Conservation (phyloP, 2,329 filamentous ascomycete genomes). For the Aureobasidium sp. region DNA sequence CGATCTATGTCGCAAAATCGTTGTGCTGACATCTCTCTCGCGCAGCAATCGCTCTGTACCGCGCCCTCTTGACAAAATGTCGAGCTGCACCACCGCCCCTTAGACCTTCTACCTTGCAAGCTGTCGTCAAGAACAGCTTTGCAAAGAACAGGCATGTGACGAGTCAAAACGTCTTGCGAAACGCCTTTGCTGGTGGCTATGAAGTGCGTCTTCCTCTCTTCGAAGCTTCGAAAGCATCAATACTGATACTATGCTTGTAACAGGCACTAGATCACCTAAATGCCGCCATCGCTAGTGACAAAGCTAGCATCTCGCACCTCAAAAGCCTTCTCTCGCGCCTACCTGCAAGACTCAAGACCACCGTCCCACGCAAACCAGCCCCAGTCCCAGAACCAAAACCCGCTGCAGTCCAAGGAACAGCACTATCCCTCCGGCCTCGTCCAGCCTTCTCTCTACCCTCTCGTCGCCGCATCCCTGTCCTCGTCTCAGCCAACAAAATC, state of each 20-base stretch:
- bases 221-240: neutral
- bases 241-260: neutral
- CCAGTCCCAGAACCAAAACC: conserved; percentile 14
- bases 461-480: conserved; percentile 49
- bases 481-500: conserved; percentile 48
- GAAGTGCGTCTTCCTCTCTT: conserved; percentile 35
- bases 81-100: conserved; percentile 18
- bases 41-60: conserved; percentile 61
- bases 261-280: conserved; percentile 37
- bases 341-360: conserved; percentile 16
- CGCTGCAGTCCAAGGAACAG: neutral
- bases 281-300: conserved; percentile 27
- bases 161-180: conserved; percentile 51
- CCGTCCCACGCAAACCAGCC: neutral
- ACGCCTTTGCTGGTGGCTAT: conserved; percentile 61
- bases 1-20: neutral
- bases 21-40: neutral
- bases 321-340: conserved; percentile 18
- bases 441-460: conserved; percentile 35
- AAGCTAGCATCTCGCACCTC: conserved; percentile 21
- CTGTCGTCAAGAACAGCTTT: conserved; percentile 56
- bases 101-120: conserved; percentile 14
- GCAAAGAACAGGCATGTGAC: conserved; percentile 49
- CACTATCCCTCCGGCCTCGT: conserved; percentile 20
- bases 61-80: conserved; percentile 50